phyloP scores from a whole-genome alignment of 768 basidiomycete species.

The Tephrocybe sp. region DNA sequence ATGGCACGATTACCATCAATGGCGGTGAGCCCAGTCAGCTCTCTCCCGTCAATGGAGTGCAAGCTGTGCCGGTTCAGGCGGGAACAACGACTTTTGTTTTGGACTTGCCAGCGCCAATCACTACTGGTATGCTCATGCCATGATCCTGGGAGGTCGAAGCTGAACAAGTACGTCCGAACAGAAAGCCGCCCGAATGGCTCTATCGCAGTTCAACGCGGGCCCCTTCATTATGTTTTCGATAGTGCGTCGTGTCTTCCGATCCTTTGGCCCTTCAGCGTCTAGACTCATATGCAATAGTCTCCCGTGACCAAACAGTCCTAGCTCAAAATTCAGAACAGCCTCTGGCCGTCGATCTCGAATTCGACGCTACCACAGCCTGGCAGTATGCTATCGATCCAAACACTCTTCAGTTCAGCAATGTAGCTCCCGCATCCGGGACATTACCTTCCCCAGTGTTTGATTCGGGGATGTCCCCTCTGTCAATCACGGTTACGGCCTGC shows the following conservation, averaged over 20 bases:
- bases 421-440: constrained; percentile 27
- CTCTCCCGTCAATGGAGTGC: constrained; percentile 40
- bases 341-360: constrained; percentile 47
- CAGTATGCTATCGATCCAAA: constrained; percentile 53
- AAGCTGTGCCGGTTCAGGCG: constrained; percentile 34
- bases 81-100: constrained; percentile 44
- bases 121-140: constrained; percentile 31
- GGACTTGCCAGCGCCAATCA: constrained; percentile 44
- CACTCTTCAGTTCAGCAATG: constrained; percentile 35
- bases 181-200: constrained; percentile 50
- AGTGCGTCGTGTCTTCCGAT: constrained; percentile 26
- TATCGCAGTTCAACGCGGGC: constrained; percentile 52
- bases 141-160: not conserved
- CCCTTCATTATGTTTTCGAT: constrained; percentile 54
- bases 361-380: constrained; percentile 46
- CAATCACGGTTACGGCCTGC: constrained; percentile 47
- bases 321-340: constrained; percentile 39
- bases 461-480: constrained; percentile 43
- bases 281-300: constrained; percentile 18
- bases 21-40: constrained; percentile 33
- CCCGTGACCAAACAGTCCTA: constrained; percentile 35
- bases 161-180: constrained; percentile 13
- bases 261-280: not conserved
- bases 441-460: constrained; percentile 49
- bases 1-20: constrained; percentile 41